Evolutionary conservation across 495 filamentous ascomycete genomes (phyloP).

Genomic region (Penicillium paxilli): DNA sequence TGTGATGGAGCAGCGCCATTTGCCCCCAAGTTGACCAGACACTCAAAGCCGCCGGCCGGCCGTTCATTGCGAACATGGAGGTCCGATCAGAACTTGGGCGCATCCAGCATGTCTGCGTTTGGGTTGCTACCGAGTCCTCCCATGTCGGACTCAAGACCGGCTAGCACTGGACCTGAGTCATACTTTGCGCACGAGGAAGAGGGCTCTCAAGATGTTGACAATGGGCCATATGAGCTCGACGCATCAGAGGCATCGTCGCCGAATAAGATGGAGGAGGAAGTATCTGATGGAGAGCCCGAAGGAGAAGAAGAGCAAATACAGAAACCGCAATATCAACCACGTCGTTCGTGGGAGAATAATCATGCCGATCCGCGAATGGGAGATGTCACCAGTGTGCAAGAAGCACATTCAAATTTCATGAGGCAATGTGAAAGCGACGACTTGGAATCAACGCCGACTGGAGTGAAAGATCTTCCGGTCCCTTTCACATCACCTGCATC

Average conservation of each 20-base stretch:
- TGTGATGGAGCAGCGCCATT: slow-evolving; percentile 25
- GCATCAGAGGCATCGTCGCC: not conserved
- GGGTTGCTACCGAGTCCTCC: slow-evolving; percentile 45
- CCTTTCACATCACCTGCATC: slow-evolving; percentile 11
- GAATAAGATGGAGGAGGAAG: not conserved
- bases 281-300: not conserved
- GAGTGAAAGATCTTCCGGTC: not conserved
- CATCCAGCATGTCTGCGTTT: slow-evolving; percentile 35
- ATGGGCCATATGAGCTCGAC: not conserved
- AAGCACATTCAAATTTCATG: slow-evolving; percentile 40
- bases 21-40: slow-evolving; percentile 13
- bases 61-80: slow-evolving; percentile 41
- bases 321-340: slow-evolving; percentile 10
- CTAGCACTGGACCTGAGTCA: slow-evolving; percentile 29
- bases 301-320: not conserved
- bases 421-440: slow-evolving; percentile 29
- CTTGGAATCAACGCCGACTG: slow-evolving; percentile 1
- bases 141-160: slow-evolving; percentile 37
- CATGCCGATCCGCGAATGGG: slow-evolving; percentile 4
- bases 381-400: slow-evolving; percentile 36
- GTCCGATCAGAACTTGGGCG: slow-evolving; percentile 42
- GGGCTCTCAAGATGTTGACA: slow-evolving; percentile 2
- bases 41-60: slow-evolving; percentile 17
- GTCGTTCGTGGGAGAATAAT: slow-evolving; percentile 8
- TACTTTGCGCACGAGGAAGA: slow-evolving; percentile 32